Evolutionary conservation across 139 green algal genomes (phyloP).

Genomic region (Volvox africanus): DNA sequence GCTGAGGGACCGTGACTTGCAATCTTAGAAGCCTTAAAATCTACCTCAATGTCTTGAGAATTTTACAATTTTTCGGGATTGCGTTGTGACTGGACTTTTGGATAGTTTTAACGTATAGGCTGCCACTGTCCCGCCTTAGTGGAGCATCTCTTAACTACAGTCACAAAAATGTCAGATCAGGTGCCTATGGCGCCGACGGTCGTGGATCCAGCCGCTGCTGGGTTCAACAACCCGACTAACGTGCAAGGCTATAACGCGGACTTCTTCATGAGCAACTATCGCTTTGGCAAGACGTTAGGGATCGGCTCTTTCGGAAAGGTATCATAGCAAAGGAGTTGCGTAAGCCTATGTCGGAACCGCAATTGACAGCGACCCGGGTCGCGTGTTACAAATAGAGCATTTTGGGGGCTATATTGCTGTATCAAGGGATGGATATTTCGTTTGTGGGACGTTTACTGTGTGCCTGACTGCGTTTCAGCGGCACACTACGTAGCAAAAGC

Average conservation of each 20-base stretch:
- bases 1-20: background rate
- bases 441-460: too few relatives aligned
- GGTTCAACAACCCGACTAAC: constrained; percentile 18
- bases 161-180: background rate
- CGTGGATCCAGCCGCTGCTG: constrained; percentile 25
- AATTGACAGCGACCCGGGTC: background rate
- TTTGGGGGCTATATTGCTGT: too few relatives aligned
- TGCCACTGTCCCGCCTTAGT: background rate
- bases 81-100: too few relatives aligned
- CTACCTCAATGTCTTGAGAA: background rate
- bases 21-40: background rate
- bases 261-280: constrained; percentile 96
- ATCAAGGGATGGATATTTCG: too few relatives aligned
- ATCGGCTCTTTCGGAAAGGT: constrained; percentile 98
- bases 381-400: too few relatives aligned
- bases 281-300: constrained; percentile 97
- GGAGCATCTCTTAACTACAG: background rate
- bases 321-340: background rate
- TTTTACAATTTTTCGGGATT: background rate
- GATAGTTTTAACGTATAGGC: too few relatives aligned
- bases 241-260: constrained; percentile 69
- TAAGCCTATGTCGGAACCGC: background rate
- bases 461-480: too few relatives aligned
- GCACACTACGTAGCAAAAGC: too few relatives aligned
- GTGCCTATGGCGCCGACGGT: background rate